A percentile compares a stretch with the other conserved stretches of the same genome.
Evolutionary conservation across 2,329 filamentous ascomycete genomes (phyloP).

Genomic region (Phialophora verrucosa): DNA sequence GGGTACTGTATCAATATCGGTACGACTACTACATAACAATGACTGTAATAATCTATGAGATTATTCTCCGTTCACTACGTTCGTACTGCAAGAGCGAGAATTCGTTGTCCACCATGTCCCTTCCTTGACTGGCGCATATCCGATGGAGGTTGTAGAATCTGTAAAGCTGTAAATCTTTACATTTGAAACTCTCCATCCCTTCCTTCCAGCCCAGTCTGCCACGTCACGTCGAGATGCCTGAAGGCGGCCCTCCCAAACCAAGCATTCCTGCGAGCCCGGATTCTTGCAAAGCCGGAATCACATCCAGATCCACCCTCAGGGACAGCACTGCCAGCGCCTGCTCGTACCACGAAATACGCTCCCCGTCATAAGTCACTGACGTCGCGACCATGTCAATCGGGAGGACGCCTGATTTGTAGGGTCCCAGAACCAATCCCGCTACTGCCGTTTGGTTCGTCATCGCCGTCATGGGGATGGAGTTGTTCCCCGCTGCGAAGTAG

Average conservation of each 20-base stretch:
- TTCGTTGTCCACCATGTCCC: too few relatives aligned
- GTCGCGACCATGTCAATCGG: conserved; percentile 59
- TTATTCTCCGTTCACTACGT: too few relatives aligned
- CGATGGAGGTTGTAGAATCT: too few relatives aligned
- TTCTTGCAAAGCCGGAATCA: conserved; percentile 23
- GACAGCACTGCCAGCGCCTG: conserved; percentile 56
- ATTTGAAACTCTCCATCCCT: too few relatives aligned
- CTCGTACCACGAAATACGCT: conserved; percentile 61
- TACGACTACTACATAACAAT: too few relatives aligned
- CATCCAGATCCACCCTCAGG: conserved; percentile 43
- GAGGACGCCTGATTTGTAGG: conserved; percentile 50
- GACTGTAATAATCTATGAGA: too few relatives aligned
- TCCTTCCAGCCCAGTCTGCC: too few relatives aligned
- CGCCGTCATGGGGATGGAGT: conserved; percentile 57
- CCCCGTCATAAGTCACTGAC: conserved; percentile 54
- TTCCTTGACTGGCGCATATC: too few relatives aligned
- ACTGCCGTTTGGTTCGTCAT: conserved; percentile 54
- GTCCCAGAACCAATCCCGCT: conserved; percentile 37
- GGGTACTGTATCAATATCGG: too few relatives aligned
- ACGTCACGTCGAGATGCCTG: not conserved
- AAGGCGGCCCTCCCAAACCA: not conserved
- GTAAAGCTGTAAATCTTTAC: too few relatives aligned
- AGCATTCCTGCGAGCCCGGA: conserved; percentile 21
- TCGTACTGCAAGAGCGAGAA: too few relatives aligned
- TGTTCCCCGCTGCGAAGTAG: conserved; percentile 60